Base-by-base conservation (phyloP, 2,329 filamentous ascomycete species). In the Colletotrichum eremochloae region DNA sequence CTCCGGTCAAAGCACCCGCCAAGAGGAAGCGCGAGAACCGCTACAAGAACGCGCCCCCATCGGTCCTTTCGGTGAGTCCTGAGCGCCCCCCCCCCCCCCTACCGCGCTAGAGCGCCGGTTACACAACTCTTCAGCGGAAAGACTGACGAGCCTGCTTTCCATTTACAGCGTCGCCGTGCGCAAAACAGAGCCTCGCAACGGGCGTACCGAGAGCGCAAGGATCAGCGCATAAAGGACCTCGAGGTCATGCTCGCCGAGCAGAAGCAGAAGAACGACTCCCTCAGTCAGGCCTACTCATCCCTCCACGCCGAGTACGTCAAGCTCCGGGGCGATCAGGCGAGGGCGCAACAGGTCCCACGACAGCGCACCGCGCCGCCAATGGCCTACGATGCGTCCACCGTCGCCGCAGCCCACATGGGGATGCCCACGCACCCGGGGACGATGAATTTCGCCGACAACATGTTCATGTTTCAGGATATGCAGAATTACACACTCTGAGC, bases 221-320 rank as follows among this genome's bases (percentile, higher is more conserved):
- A 92, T 77, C 89, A 91, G 78, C 87, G 90, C 73, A 91, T 91
- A 76, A 87, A 87, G 73, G 90, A 92, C 75, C 86, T 92, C 29
- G 90, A 92, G 78, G 78, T 83, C 46, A 85, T 89, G 75, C 85
- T 92, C 42, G 80, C 80, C 58, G 85, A 87, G 24, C 81, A 89
- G 62, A 86, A 86, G 73, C 84, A 87, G 33, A 87, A 86, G 75
- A 88, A 91, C 78, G 86, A 86, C 71, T 83, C 84, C 44, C 85
- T 91, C 65, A 85, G 85, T 73, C 83, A 85, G 63, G 88, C 88
- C 5, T 90, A 90, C 76, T 80, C 83, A 38, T 77, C 79, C n/a
- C 82, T 89, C 31, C 86, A 88, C 61, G 75, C 79, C 63, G 84
- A 86, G 74, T 84, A 84, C 76, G 72, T 83, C 67, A 80, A 80